Base-by-base conservation (phyloP, 1,284 basidiomycete species). In the Sphaerobolus stellatus region DNA sequence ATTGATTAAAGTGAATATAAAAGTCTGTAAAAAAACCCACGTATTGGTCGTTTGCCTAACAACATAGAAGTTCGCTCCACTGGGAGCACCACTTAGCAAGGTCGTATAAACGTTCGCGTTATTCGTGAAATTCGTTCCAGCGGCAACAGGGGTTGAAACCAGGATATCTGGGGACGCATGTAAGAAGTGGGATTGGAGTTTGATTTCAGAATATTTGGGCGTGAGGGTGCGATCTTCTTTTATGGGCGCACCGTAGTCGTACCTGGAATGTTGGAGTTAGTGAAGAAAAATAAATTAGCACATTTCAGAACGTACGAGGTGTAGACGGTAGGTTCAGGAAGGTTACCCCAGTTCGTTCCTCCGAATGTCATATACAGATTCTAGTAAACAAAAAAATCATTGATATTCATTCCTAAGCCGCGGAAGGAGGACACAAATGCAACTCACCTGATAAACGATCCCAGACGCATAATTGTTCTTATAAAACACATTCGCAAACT, bases 301-400 rank as follows among this genome's bases (percentile, higher is more conserved):
- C 11, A 11, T 11, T 11, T n/a, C 11, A 11, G 33, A 36, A 66
- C 76, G 60, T 74, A 79, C 56, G 72, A 75, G 0, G 76, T 75
- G 60, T 74, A 75, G 18, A 75, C 75, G 0, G 72, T 73, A 41
- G 71, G 52, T 61, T 73, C 59, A 62, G 71, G 71, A 65, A 71
- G 58, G 47, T 77, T 75, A 2, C 75, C 76, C 76, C 76, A 78
- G 53, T 76, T 76, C 5, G 76, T 77, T 0, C 75, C 76, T 9
- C 75, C 76, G 48, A 73, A 77, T 7, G 70, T 71, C 71, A 76
- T 75, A 48, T 76, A 75, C 2, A 76, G 61, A 40, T 72, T 74
- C 54, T 74, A 72, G n/a, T 11, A n/a, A 11, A n/a, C n/a, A n/a
- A n/a, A n/a, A n/a, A n/a, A n/a, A n/a, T n/a, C n/a, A n/a, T n/a